Conservation (phyloP, 106 monocot genomes). For the Allium sativum region DNA sequence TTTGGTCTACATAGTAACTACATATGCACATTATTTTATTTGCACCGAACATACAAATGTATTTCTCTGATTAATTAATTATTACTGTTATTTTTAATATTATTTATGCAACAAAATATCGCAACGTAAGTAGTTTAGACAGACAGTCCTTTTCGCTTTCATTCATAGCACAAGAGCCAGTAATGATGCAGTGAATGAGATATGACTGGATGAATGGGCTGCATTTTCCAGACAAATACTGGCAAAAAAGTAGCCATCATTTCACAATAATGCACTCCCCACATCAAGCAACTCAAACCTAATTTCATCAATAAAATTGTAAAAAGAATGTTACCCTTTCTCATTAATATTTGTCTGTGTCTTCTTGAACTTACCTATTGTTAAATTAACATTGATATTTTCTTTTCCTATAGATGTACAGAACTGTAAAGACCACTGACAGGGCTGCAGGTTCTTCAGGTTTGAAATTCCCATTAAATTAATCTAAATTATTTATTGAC, state of each 20-base stretch:
- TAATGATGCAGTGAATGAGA: constrained; percentile 13
- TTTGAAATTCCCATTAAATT: too few relatives aligned
- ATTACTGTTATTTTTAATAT: too few relatives aligned
- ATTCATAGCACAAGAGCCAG: constrained; percentile 30
- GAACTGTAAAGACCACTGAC: constrained; percentile 31
- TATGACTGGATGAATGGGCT: constrained; percentile 18
- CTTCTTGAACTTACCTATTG: too few relatives aligned
- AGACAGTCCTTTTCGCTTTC: not conserved
- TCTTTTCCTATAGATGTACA: not conserved
- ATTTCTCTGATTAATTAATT: too few relatives aligned
- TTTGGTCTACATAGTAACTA: too few relatives aligned
- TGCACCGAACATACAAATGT: too few relatives aligned
- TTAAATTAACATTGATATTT: not conserved
- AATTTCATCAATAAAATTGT: not conserved
- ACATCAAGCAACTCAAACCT: not conserved
- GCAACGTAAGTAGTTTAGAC: not conserved
- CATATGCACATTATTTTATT: too few relatives aligned
- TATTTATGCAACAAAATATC: constrained; percentile 2
- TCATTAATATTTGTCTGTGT: too few relatives aligned
- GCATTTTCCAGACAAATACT: not conserved
- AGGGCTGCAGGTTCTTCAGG: constrained; percentile 39
- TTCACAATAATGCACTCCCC: constrained; percentile 40
- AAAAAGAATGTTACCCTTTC: too few relatives aligned
- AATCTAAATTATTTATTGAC: too few relatives aligned
- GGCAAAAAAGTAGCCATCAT: constrained; percentile 35